Evolutionary conservation across 352 stramenopile species (phyloP), one percentile per base, ranked within the genome.

Genomic region (Phytopythium aichiense): DNA sequence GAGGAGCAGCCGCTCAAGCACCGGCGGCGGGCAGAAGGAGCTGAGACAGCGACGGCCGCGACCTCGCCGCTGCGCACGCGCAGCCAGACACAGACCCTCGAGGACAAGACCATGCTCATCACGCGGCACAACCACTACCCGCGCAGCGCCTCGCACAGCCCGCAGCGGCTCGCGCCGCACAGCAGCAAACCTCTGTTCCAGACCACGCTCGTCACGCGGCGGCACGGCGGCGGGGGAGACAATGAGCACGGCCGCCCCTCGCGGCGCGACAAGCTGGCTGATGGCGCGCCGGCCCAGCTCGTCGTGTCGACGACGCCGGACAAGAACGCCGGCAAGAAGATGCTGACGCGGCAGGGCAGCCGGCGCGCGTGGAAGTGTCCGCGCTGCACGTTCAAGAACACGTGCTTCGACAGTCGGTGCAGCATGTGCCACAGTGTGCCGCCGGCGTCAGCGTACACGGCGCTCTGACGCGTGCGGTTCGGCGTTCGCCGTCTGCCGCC

Each of bases 321-420:
- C 28, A 54, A 37, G 49, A 40, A 23, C 49, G 18, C 15, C 7
- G 28, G 51, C 16, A 56, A 56, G 25, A 77, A 77, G 61, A 80
- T 75, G 66, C 56, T 71, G 20, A 80, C 72, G 12, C 66, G 72
- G 22, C 72, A 80, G 54, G 40, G 59, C 20, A 70, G 65, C 46
- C 67, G 65, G 58, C 52, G 58, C 58, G 75, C 79, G 13, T 91
- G 82, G 82, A 74, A 66, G 20, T 91, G 82, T 48, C 20, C 46
- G 25, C 62, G 83, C 55, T 91, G 82, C 70, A 91, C 82, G 20
- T 91, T 77, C 56, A 76, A 84, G 53, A 91, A 91, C 66, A 88
- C 76, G 46, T 91, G 82, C 69, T 89, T 91, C 40, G 78, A 88
- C 55, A 77, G 63, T 22, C 62, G 69, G 33, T 91, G 82, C 71